These are phyloP conservation scores for Moesziomyces antarcticus DNA, from an alignment of 1,284 basidiomycete species.

Conservation along the genomic window DNA sequence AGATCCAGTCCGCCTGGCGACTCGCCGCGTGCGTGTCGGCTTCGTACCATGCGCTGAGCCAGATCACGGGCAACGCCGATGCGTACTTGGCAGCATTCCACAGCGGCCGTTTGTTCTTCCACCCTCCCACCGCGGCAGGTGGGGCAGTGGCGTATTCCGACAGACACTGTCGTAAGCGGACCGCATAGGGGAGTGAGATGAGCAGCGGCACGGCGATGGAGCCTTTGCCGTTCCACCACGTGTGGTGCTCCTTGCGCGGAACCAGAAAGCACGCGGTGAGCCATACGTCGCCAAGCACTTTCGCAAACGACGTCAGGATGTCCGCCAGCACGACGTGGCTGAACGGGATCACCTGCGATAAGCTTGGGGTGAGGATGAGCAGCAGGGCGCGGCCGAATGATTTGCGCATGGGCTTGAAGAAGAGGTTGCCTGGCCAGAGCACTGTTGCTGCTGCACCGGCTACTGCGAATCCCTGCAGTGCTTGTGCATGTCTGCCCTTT, in stretches of 20 bases:
- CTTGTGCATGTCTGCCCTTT: conserved; percentile 58
- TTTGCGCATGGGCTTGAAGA: conserved; percentile 42
- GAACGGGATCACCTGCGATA: conserved; percentile 79
- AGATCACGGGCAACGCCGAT: conserved; percentile 96
- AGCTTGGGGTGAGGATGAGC: conserved; percentile 78
- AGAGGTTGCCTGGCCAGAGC: conserved; percentile 58
- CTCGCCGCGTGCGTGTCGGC: conserved; percentile 24
- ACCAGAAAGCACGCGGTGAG: conserved; percentile 82
- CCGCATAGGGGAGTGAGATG: conserved; percentile 89
- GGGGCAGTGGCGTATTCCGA: conserved; percentile 75
- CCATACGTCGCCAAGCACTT: conserved; percentile 95
- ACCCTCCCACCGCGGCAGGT: conserved; percentile 64
- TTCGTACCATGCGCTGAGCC: conserved; percentile 68
- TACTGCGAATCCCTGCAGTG: conserved; percentile 56
- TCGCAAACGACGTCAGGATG: conserved; percentile 94
- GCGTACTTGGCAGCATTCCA: conserved; percentile 97
- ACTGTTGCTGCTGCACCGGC: conserved; percentile 34
- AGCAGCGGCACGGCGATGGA: conserved; percentile 77
- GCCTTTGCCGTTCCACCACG: conserved; percentile 62
- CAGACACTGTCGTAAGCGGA: conserved; percentile 92
- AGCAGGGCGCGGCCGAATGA: conserved; percentile 69
- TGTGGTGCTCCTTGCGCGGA: conserved; percentile 68
- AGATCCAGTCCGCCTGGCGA: conserved; percentile 18
- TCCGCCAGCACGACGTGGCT: conserved; percentile 94
- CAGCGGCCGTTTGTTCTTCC: conserved; percentile 72